A percentile compares a stretch with the other conserved stretches of the same genome.
Evolutionary conservation across 2,329 filamentous ascomycete genomes (phyloP).

Genomic region (Bipolaris gigantea): DNA sequence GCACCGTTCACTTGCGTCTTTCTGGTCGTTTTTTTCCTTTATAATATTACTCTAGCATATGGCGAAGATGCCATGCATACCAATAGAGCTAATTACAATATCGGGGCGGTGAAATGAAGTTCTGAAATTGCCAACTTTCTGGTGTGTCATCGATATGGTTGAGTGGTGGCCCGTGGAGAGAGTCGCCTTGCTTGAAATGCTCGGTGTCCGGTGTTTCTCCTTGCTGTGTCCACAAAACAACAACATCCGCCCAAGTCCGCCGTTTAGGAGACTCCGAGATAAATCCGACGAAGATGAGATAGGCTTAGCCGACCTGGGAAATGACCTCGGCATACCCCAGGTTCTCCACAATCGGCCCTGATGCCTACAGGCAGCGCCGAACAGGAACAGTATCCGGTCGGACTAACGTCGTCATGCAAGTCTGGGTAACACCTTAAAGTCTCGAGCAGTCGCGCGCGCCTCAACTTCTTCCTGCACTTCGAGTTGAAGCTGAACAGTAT

Average conservation of each 20-base stretch:
- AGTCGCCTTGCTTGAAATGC: no score
- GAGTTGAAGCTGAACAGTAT: slow-evolving; percentile 1
- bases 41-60: no score
- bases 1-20: no score
- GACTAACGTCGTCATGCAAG: slow-evolving; percentile 4
- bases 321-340: slow-evolving; percentile 20
- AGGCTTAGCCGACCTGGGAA: slow-evolving; percentile 6
- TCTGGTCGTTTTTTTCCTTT: no score
- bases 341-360: slow-evolving; percentile 15
- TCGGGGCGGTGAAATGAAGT: no score
- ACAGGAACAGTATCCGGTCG: slow-evolving; percentile 3
- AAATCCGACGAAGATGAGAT: background rate
- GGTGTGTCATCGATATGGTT: background rate
- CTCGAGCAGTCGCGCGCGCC: background rate
- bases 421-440: slow-evolving; percentile 3
- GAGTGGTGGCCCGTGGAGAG: no score
- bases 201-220: no score
- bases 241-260: background rate
- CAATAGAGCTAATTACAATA: no score
- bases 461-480: background rate
- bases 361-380: background rate
- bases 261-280: background rate
- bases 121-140: background rate
- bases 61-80: no score
- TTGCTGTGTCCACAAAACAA: background rate